These are phyloP conservation scores for Penicillium sp. DNA, from an alignment of 2,329 filamentous ascomycete genomes.

Conservation along the genomic window DNA sequence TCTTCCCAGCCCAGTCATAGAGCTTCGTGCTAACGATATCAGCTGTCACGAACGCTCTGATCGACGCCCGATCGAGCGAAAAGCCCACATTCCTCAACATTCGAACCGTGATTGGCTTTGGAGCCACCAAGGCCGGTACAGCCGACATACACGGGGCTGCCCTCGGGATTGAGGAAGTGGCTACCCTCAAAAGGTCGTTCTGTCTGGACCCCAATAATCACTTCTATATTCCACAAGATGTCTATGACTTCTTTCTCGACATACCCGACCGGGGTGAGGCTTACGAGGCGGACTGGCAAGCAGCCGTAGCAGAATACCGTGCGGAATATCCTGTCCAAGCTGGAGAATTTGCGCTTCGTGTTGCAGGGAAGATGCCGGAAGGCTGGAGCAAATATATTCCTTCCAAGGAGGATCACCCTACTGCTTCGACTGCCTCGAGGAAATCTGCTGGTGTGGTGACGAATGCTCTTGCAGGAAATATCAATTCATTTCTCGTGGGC, in stretches of 20 bases:
- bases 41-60: conserved; percentile 33
- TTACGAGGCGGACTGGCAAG: conserved; percentile 55
- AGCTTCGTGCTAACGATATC: conserved; percentile 1
- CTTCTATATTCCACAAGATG: conserved; percentile 52
- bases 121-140: conserved; percentile 48
- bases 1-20: neutral
- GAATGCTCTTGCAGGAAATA: conserved; percentile 56
- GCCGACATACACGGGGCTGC: conserved; percentile 63
- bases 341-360: conserved; percentile 54
- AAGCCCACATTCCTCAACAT: conserved; percentile 65
- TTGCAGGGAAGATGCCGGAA: conserved; percentile 53
- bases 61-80: conserved; percentile 48
- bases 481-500: conserved; percentile 58
- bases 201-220: conserved; percentile 55
- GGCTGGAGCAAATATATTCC: conserved; percentile 59
- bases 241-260: conserved; percentile 58
- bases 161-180: conserved; percentile 59
- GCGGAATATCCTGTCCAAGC: conserved; percentile 51
- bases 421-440: conserved; percentile 56
- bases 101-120: conserved; percentile 60
- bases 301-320: conserved; percentile 50
- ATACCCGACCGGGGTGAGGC: conserved; percentile 51
- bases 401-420: conserved; percentile 55
- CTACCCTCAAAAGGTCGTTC: conserved; percentile 56
- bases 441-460: conserved; percentile 53